Evolutionary conservation across 768 basidiomycete species (phyloP), one percentile per base, ranked within the genome.

Genomic region (Panaeolus papilionaceus): DNA sequence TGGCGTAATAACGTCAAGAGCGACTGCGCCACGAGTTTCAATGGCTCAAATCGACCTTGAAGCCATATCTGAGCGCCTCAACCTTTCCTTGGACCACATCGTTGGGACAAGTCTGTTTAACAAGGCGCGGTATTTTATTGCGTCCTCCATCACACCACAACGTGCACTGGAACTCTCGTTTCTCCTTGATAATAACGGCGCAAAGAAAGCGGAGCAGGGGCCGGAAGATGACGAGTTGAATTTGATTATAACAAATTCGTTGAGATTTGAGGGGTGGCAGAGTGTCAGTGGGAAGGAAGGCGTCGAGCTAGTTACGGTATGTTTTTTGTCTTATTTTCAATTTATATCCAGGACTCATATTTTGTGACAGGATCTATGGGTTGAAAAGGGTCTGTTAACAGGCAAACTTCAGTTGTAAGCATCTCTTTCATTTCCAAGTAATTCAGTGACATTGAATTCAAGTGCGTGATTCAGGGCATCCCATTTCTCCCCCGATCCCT

Each of bases 401-500:
- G 88, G 85, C 1, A 85, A 85, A 69, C 66, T 82, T 4, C 90
- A 92, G 71, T 79, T 83, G 86, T 90, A 67, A 54, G 89, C n/a
- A 2, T 65, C 54, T 79, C 33, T 33, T 33, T 39, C 8, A 44
- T 44, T 16, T 69, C 26, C 61, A 40, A 6, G 61, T 28, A 47
- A 28, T 14, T 11, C 18, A 14, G 14, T 37, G 14, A 39, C n/a
- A 40, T 39, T 39, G n/a, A 23, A 38, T 39, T 8, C 45, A 40
- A 66, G 66, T 20, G 12, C 71, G 40, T 45, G 28, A 67, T 40
- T 10, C 37, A 89, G 88, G 26, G 75, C 88, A 6, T 76, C 85
- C 28, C 87, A 82, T 74, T 96, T 89, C 79, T 96, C 94, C 2
- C 82, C 93, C 2, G 89, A 95, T 75, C 92, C 92, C 0, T 76